Percentiles rank a stretch among this genome's conserved stretches.
Conservation (phyloP, 2,329 filamentous ascomycete species). For the Elsinoe necatrix region DNA sequence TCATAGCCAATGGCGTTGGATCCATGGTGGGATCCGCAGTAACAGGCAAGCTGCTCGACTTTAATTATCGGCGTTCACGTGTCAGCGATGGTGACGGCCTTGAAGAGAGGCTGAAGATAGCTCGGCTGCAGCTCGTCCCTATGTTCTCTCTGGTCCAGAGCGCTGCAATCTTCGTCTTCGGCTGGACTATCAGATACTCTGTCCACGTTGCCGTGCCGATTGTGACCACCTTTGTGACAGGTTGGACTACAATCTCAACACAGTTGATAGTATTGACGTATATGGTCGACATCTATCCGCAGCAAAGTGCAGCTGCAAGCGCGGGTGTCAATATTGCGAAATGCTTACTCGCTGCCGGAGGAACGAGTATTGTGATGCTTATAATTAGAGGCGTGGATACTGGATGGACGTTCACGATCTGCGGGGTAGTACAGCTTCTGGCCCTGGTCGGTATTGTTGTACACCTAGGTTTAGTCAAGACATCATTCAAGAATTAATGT, state of each 20-base stretch:
- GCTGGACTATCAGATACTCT: slow-evolving; percentile 42
- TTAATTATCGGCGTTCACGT: slow-evolving; percentile 40
- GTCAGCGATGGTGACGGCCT: slow-evolving; percentile 8
- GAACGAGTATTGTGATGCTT: slow-evolving; percentile 44
- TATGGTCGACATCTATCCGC: slow-evolving; percentile 46
- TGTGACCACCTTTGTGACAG: slow-evolving; percentile 43
- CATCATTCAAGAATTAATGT: neutral
- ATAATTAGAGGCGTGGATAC: slow-evolving; percentile 41
- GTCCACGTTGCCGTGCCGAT: slow-evolving; percentile 45
- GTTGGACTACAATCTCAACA: slow-evolving; percentile 45
- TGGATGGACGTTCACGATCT: slow-evolving; percentile 42
- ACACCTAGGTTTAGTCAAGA: neutral
- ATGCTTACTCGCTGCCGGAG: slow-evolving; percentile 45
- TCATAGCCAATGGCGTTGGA: slow-evolving; percentile 48
- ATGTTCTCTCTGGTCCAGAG: slow-evolving; percentile 40
- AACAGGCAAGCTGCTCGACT: slow-evolving; percentile 46
- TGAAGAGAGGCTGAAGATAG: slow-evolving; percentile 35
- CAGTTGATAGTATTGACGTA: slow-evolving; percentile 45
- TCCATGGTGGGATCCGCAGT: slow-evolving; percentile 46
- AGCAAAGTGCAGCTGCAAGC: slow-evolving; percentile 43
- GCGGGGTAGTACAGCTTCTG: slow-evolving; percentile 18
- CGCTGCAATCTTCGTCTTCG: slow-evolving; percentile 42
- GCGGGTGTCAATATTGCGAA: slow-evolving; percentile 47
- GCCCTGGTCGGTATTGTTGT: neutral
- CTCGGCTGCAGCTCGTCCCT: slow-evolving; percentile 43